A percentile compares a stretch with the other conserved stretches of the same genome.
phyloP scores from a whole-genome alignment of 352 stramenopile genomes.

The Globisporangium barbulae region DNA sequence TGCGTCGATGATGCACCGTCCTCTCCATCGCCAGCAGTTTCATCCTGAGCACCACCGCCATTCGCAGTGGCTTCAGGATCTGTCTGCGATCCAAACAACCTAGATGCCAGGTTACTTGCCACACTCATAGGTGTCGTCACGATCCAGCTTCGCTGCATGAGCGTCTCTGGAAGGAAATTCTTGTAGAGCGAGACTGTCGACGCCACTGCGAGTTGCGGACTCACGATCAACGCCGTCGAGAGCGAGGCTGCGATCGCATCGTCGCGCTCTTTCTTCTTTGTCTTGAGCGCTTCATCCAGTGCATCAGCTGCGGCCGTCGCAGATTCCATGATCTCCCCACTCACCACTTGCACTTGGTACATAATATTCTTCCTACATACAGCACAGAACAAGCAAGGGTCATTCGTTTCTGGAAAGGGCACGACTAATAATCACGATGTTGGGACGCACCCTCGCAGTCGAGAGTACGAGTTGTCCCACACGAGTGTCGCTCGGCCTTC shows the following conservation, averaged over 20 bases:
- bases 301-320: constrained; percentile 64
- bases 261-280: constrained; percentile 43
- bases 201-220: constrained; percentile 11
- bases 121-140: constrained; percentile 61
- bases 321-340: constrained; percentile 67
- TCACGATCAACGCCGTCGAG: constrained; percentile 37
- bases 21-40: constrained; percentile 17
- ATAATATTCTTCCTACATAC: constrained; percentile 61
- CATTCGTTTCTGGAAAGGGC: not conserved
- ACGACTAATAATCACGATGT: not conserved
- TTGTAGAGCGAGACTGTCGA: constrained; percentile 32
- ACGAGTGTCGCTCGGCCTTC: constrained; percentile 55
- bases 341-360: constrained; percentile 75
- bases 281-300: constrained; percentile 60
- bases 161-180: constrained; percentile 42
- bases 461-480: constrained; percentile 85
- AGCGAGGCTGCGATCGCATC: constrained; percentile 27
- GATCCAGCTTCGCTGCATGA: constrained; percentile 62
- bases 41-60: not conserved
- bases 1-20: constrained; percentile 11
- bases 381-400: constrained; percentile 1
- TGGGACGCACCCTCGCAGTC: constrained; percentile 50
- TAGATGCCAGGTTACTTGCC: constrained; percentile 55
- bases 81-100: constrained; percentile 59
- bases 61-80: constrained; percentile 7